phyloP scores from a whole-genome alignment of 1,139 yeast genomes.

The Hemisphaericaspora subhashii region DNA sequence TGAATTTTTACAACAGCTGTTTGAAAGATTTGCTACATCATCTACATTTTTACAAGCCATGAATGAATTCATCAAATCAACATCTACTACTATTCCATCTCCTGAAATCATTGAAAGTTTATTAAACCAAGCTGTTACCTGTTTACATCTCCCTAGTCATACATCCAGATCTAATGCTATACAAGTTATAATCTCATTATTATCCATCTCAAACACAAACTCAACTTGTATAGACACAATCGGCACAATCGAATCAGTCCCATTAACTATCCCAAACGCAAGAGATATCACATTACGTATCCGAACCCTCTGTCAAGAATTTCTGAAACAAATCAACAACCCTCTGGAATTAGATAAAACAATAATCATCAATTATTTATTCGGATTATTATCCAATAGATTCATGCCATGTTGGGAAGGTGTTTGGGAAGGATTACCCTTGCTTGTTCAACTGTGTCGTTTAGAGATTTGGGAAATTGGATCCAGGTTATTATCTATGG shows the following conservation, averaged over 20 bases:
- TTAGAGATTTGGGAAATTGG: conserved; percentile 59
- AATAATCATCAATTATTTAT: conserved; percentile 55
- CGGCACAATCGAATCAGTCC: conserved; percentile 68
- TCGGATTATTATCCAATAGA: conserved; percentile 73
- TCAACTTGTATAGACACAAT: conserved; percentile 42
- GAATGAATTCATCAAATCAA: conserved; percentile 3
- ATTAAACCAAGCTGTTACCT: conserved; percentile 28
- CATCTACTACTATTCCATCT: not conserved
- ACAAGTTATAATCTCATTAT: conserved; percentile 34
- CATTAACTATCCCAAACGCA: conserved; percentile 65
- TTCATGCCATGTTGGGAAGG: conserved; percentile 89
- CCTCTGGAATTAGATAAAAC: conserved; percentile 33
- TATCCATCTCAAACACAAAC: conserved; percentile 23
- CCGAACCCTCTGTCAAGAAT: conserved; percentile 57
- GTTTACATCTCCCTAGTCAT: conserved; percentile 47
- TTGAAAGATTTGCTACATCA: conserved; percentile 18
- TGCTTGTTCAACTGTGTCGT: conserved; percentile 44
- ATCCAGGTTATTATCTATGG: conserved; percentile 36
- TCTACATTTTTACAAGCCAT: conserved; percentile 11
- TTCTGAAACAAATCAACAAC: conserved; percentile 37
- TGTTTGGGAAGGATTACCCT: conserved; percentile 59
- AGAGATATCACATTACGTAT: conserved; percentile 75
- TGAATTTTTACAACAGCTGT: conserved; percentile 20
- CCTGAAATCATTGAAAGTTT: conserved; percentile 9
- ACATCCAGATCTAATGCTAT: conserved; percentile 48